phyloP scores from a whole-genome alignment of 2,329 filamentous ascomycete genomes.

The Colletotrichum abscissum region DNA sequence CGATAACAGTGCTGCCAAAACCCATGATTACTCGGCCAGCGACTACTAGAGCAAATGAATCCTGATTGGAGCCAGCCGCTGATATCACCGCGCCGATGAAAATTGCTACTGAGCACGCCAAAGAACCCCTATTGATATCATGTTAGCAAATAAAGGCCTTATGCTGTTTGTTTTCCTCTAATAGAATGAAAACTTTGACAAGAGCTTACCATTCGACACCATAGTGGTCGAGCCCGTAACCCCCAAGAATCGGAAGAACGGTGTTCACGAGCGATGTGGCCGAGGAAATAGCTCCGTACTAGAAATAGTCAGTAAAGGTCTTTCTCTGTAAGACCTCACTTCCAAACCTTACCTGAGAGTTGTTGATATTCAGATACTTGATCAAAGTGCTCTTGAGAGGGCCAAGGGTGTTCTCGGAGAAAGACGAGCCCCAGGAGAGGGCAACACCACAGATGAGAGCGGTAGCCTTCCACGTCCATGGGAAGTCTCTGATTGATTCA shows the following conservation, averaged over 20 bases:
- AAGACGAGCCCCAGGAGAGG: neutral
- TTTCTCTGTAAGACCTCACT: neutral
- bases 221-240: neutral
- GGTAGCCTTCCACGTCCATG: conserved; percentile 38
- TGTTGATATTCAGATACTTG: neutral
- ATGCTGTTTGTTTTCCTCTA: neutral
- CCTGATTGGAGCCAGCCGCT: neutral
- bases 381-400: neutral
- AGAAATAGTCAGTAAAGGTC: neutral
- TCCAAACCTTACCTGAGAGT: neutral
- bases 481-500: conserved; percentile 37
- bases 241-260: neutral
- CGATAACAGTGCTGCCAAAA: neutral
- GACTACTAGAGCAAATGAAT: neutral
- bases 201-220: neutral
- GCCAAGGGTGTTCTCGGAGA: neutral
- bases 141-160: neutral
- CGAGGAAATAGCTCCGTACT: neutral
- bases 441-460: conserved; percentile 29
- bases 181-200: neutral
- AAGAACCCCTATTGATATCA: neutral
- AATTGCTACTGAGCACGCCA: neutral
- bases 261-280: neutral
- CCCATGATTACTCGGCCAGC: neutral
- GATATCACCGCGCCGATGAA: neutral